phyloP scores from a whole-genome alignment of 129 eudicot species.

The Erigeron canadensis region DNA sequence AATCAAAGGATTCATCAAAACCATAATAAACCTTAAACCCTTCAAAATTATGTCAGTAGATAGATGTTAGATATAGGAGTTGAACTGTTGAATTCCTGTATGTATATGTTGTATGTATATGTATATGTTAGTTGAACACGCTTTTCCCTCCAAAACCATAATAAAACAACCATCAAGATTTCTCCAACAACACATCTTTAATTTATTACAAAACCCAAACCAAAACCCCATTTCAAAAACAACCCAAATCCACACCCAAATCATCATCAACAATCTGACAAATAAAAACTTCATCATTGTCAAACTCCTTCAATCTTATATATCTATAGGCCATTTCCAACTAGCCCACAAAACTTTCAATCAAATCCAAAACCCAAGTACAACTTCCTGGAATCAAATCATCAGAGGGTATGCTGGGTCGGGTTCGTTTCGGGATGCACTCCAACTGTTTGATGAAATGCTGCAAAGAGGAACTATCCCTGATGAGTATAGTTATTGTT shows the following conservation, averaged over 20 bases:
- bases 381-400: slow-evolving; percentile 67
- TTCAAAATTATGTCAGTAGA: too few species aligned
- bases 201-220: slow-evolving; percentile 39
- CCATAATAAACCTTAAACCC: too few species aligned
- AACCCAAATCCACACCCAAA: slow-evolving; percentile 57
- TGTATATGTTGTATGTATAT: background rate
- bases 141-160: slow-evolving; percentile 34
- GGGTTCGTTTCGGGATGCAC: slow-evolving; percentile 31
- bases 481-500: slow-evolving; percentile 58
- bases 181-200: slow-evolving; percentile 52
- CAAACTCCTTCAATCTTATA: slow-evolving; percentile 36
- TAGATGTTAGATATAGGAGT: too few species aligned
- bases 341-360: slow-evolving; percentile 47
- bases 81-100: background rate
- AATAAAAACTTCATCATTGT: slow-evolving; percentile 47
- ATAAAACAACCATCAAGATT: slow-evolving; percentile 24
- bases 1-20: too few species aligned
- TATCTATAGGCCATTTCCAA: slow-evolving; percentile 34
- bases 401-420: slow-evolving; percentile 45
- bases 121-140: slow-evolving; percentile 18
- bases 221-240: slow-evolving; percentile 38
- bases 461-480: slow-evolving; percentile 21
- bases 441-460: slow-evolving; percentile 46
- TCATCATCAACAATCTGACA: slow-evolving; percentile 45
- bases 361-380: slow-evolving; percentile 48